Conservation (phyloP, 345 rosid genomes). For the Heritiera littoralis region DNA sequence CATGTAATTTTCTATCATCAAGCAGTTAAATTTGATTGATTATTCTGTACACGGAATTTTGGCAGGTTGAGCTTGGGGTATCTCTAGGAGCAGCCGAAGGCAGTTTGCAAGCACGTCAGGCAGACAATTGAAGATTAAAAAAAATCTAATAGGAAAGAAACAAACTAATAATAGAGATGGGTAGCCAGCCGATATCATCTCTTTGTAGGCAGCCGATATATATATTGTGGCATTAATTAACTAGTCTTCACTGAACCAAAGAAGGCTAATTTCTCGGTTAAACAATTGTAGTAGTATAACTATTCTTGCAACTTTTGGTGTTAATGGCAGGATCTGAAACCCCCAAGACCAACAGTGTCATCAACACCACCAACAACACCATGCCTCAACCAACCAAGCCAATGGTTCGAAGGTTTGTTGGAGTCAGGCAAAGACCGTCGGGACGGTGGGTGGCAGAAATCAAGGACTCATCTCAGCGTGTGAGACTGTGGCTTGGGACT, state of each 20-base stretch:
- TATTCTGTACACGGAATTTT: background rate
- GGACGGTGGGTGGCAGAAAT: constrained; percentile 83
- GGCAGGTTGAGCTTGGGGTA: background rate
- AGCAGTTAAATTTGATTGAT: background rate
- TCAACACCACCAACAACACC: constrained; percentile 4
- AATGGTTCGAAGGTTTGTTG: constrained; percentile 50
- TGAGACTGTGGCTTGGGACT: constrained; percentile 69
- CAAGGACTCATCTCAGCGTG: constrained; percentile 70
- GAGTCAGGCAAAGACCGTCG: constrained; percentile 68
- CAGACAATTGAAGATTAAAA: background rate
- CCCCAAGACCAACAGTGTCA: constrained; percentile 15
- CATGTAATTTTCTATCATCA: background rate
- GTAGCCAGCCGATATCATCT: constrained; percentile 6
- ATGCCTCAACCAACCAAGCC: constrained; percentile 30
- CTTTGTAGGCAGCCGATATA: constrained; percentile 16
- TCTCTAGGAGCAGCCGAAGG: background rate
- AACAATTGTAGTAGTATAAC: background rate
- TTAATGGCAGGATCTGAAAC: constrained; percentile 43
- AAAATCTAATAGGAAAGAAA: constrained; percentile 21
- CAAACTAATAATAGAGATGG: constrained; percentile 30
- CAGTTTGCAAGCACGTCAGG: background rate
- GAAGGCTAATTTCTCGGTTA: background rate
- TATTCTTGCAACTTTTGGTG: background rate
- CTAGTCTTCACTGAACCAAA: constrained; percentile 9
- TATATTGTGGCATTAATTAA: constrained; percentile 13